Percentiles rank a stretch among this genome's conserved stretches.
Evolutionary conservation across 805 yeast species (phyloP).

Genomic region (Saturnispora sanitii): DNA sequence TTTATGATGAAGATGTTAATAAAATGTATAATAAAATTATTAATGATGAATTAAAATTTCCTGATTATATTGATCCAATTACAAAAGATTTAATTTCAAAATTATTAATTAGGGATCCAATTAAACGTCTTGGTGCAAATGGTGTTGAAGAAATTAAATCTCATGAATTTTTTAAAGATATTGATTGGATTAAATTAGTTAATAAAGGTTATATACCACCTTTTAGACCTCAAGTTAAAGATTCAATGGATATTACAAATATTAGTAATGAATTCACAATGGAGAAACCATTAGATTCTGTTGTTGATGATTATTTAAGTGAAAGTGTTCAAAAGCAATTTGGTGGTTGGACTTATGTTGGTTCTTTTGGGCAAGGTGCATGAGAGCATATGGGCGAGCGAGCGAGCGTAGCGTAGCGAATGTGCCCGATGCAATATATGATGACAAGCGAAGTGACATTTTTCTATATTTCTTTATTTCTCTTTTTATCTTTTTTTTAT

Average conservation of each 20-base stretch:
- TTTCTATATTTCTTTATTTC: too few species aligned
- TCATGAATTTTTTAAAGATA: slow-evolving; percentile 79
- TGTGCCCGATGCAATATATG: too few species aligned
- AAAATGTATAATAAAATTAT: slow-evolving; percentile 91
- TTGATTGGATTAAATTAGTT: slow-evolving; percentile 79
- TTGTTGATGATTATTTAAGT: slow-evolving; percentile 82
- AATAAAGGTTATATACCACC: slow-evolving; percentile 92
- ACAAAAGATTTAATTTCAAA: slow-evolving; percentile 73
- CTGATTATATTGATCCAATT: slow-evolving; percentile 75
- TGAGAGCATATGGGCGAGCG: too few species aligned
- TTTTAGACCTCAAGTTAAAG: slow-evolving; percentile 82
- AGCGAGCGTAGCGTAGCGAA: too few species aligned
- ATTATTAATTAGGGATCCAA: slow-evolving; percentile 78
- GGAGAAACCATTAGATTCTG: slow-evolving; percentile 91
- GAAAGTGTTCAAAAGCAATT: slow-evolving; percentile 96
- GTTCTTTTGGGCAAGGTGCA: slow-evolving; percentile 27
- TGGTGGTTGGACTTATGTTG: slow-evolving; percentile 98
- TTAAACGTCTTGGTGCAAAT: slow-evolving; percentile 59
- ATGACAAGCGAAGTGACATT: too few species aligned
- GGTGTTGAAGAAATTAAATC: slow-evolving; percentile 79
- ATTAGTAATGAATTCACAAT: slow-evolving; percentile 87
- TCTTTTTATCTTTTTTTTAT: too few species aligned
- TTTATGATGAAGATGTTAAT: slow-evolving; percentile 87
- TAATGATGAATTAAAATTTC: slow-evolving; percentile 82
- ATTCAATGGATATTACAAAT: slow-evolving; percentile 82